Evolutionary conservation across 805 yeast species (phyloP), one percentile per base, ranked within the genome.

Genomic region (Saccharomycopsis oosterbeekiorum): DNA sequence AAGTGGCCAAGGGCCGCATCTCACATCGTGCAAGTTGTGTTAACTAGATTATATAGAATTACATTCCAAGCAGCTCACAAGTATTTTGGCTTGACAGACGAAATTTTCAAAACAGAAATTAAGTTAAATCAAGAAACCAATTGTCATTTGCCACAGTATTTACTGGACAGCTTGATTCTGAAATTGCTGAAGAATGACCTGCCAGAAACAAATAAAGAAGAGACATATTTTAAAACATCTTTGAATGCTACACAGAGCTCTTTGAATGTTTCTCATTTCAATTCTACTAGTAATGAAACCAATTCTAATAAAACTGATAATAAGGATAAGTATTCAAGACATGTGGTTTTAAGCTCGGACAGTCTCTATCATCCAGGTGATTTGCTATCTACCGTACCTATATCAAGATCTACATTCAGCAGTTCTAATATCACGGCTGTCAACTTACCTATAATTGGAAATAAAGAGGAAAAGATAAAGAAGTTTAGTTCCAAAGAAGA

Each of bases 21-120:
- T 0, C 97, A 92, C 71, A 92, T 94, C 37, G 93, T 93, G 14
- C 97, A 96, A 67, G 91, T 93, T 83, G 89, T 93, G 26, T 74
- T 93, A 60, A 86, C 96, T 1, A 80, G 96, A 64, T 78, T 94
- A 59, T 89, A 90, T 70, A 82, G 96, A 66, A 97, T 94, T 9
- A 93, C 98, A 0, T 84, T 93, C 72, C 92, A 89, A 69, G 89
- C 97, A 0, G 89, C 94, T 10, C 94, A 92, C 70, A 80, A 83
- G 64, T 94, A 93, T 70, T 76, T 93, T 57, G 97, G 96, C 0
- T 74, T 93, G 24, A 90, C 97, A 0, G 76, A 80, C 19, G 97
- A 91, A 67, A 84, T 93, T 37, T 80, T 88, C 68, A 83, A 85
- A 60, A 84, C 93, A 17, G 99, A 93, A 69, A 73, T 80, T 6